phyloP scores from a whole-genome alignment of 345 rosid species.

The Gynandropsis gynandra region DNA sequence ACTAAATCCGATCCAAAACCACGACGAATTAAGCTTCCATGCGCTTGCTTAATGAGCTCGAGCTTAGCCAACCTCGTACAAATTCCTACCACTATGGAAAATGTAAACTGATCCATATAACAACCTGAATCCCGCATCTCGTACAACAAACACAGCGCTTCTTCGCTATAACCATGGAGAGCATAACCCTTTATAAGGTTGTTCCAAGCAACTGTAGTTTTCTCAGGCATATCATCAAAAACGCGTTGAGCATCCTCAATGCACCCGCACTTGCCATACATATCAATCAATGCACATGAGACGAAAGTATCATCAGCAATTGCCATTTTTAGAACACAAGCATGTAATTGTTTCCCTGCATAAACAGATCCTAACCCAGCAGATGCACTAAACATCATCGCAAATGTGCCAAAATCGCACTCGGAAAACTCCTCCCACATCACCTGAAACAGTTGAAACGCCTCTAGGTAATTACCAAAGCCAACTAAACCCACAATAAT shows the following conservation, averaged over 20 bases:
- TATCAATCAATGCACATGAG: conserved; percentile 68
- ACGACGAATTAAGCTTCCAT: conserved; percentile 56
- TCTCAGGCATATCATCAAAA: conserved; percentile 71
- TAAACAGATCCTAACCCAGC: conserved; percentile 55
- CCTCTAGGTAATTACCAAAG: conserved; percentile 51
- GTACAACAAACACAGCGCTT: conserved; percentile 59
- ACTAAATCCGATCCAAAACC: conserved; percentile 70
- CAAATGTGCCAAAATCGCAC: conserved; percentile 43
- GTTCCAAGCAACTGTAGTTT: conserved; percentile 82
- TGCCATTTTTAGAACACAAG: conserved; percentile 54
- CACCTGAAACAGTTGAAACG: conserved; percentile 48
- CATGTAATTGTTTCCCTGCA: conserved; percentile 61
- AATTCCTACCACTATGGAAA: conserved; percentile 59
- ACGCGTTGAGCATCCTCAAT: conserved; percentile 63
- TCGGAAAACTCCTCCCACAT: conserved; percentile 80
- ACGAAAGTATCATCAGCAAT: conserved; percentile 44
- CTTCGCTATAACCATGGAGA: conserved; percentile 70
- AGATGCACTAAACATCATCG: conserved; percentile 59
- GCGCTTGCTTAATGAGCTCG: conserved; percentile 76
- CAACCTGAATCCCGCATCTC: conserved; percentile 71
- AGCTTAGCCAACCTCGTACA: conserved; percentile 66
- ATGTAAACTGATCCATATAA: conserved; percentile 66
- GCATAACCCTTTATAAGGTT: conserved; percentile 67
- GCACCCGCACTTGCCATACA: conserved; percentile 87
- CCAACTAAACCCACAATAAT: conserved; percentile 56